A percentile compares a stretch with the other conserved stretches of the same genome.
Evolutionary conservation across 1,284 basidiomycete species (phyloP).

Genomic region (Termitomyces sp.): DNA sequence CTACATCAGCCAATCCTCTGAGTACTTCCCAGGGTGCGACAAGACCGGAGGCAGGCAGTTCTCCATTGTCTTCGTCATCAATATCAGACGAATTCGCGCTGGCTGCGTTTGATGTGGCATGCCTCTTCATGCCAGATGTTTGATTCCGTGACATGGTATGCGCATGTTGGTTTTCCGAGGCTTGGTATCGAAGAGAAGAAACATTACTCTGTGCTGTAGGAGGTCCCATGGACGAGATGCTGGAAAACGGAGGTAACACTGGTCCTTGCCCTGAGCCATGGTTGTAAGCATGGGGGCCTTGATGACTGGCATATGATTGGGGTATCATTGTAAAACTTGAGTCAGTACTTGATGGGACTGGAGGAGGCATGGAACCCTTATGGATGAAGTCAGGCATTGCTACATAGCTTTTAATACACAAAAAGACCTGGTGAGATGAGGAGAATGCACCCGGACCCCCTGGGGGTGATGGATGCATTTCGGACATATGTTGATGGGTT

Average conservation of each 20-base stretch:
- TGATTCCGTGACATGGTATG: slow-evolving; percentile 39
- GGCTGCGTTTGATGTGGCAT: slow-evolving; percentile 59
- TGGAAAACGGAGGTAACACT: slow-evolving; percentile 67
- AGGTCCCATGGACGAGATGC: slow-evolving; percentile 55
- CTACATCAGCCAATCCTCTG: slow-evolving; percentile 73
- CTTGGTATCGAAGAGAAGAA: slow-evolving; percentile 56
- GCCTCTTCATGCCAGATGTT: slow-evolving; percentile 50
- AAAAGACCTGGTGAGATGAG: slow-evolving; percentile 27
- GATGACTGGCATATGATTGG: slow-evolving; percentile 28
- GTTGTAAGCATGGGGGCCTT: slow-evolving; percentile 26
- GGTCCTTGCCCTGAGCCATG: slow-evolving; percentile 36
- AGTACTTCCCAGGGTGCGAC: slow-evolving; percentile 82
- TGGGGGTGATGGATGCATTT: slow-evolving; percentile 32
- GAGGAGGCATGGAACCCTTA: slow-evolving; percentile 23
- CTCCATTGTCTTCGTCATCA: slow-evolving; percentile 68
- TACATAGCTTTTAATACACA: slow-evolving; percentile 26
- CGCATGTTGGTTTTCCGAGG: slow-evolving; percentile 35
- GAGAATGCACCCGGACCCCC: slow-evolving; percentile 27
- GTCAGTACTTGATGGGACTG: slow-evolving; percentile 24
- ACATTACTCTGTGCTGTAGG: slow-evolving; percentile 44
- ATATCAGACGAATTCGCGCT: slow-evolving; percentile 75
- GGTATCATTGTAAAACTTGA: slow-evolving; percentile 24
- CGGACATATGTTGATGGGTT: slow-evolving; percentile 38
- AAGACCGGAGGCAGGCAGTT: slow-evolving; percentile 73
- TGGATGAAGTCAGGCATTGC: slow-evolving; percentile 25